Evolutionary conservation across 352 stramenopile species (phyloP), one percentile per base, ranked within the genome.

Genomic region (Globisporangium acanthophoron): DNA sequence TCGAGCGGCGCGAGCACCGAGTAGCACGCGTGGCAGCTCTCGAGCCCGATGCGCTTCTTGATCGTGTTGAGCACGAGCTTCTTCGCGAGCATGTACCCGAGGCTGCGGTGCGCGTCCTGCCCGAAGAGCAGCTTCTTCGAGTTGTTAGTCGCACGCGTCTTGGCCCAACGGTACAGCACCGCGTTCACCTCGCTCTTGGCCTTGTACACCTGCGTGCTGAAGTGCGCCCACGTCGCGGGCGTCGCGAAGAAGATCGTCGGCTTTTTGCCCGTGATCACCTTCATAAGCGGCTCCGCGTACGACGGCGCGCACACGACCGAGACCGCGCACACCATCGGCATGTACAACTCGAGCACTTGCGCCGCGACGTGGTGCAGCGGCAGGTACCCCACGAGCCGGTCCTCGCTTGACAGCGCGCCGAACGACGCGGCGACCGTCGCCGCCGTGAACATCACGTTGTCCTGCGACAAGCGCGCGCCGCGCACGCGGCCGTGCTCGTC

Each of bases 391-490:
- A 92, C 71, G 1, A 90, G 56, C 8, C 78, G 75, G 52, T 94
- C 80, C 0, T 54, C 43, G 29, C 52, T 73, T 18, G 56, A 72
- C 3, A 86, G 54, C 21, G 86, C 72, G 0, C 80, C 81, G 52
- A 89, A 85, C 56, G 75, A 78, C 8, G 61, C 59, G 2, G 81
- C 80, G 35, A 94, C 70, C 2, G 76, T 78, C 15, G 76, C 67
- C 9, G 82, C 80, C 8, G 85, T 91, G 61, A 92, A 94, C 48
- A 94, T 70, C 11, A 89, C 72, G 39, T 94, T 94, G 69, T 94
- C 82, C 53, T 94, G 85, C n/a, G 82, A 88, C 0, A 94, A 48
- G 40, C 78, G 76, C 3, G 67, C 70, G 9, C 68, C 80, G 24
- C 78, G 77, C 37, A 91, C 65, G 5, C 55, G 46, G 1, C 83